Evolutionary conservation across 768 basidiomycete species (phyloP).

Genomic region (Lactifluus volemus): DNA sequence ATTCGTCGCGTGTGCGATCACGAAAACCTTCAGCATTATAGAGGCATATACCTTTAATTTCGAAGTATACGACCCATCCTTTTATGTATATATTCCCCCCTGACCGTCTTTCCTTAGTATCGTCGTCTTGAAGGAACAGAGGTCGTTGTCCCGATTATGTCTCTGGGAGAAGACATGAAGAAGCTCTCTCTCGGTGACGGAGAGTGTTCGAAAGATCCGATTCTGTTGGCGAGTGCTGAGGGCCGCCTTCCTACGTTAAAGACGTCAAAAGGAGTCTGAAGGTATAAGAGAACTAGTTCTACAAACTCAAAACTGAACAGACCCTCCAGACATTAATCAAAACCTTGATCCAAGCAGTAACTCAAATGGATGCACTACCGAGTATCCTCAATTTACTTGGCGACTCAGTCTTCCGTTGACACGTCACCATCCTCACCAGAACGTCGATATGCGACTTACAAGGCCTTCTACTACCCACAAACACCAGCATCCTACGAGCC

Average conservation of each 20-base stretch:
- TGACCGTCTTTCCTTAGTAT: conserved; percentile 40
- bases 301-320: not conserved
- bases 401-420: not conserved
- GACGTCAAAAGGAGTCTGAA: conserved; percentile 81
- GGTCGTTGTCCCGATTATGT: conserved; percentile 60
- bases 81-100: not conserved
- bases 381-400: conserved; percentile 32
- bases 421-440: conserved; percentile 32
- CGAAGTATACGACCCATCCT: conserved; percentile 26
- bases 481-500: conserved; percentile 83
- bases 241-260: conserved; percentile 58
- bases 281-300: conserved; percentile 29
- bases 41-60: conserved; percentile 90
- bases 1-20: conserved; percentile 1
- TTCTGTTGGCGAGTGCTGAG: conserved; percentile 46
- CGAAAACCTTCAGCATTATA: conserved; percentile 46
- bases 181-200: conserved; percentile 38
- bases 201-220: conserved; percentile 39
- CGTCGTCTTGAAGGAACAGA: conserved; percentile 54
- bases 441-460: conserved; percentile 82
- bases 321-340: conserved; percentile 55
- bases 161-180: conserved; percentile 50
- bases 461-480: conserved; percentile 72
- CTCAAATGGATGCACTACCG: conserved; percentile 71
- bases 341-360: conserved; percentile 68